Conservation (phyloP, 2,329 filamentous ascomycete species). For the Fusarium ambrosium region DNA sequence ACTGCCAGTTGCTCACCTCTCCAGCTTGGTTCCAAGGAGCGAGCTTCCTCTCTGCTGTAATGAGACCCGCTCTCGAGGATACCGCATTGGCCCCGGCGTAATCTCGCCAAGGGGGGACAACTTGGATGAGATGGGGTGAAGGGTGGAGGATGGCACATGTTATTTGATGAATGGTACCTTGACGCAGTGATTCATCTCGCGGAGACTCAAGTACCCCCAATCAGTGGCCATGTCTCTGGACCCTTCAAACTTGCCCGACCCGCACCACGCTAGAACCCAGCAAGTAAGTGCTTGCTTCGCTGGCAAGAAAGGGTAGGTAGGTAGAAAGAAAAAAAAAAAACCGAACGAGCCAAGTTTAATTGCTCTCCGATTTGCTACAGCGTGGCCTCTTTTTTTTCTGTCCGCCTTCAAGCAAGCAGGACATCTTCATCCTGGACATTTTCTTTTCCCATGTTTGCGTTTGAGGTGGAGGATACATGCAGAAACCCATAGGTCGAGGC, state of each 20-base stretch:
- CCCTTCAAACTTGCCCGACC: slow-evolving; percentile 14
- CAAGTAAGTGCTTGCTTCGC: slow-evolving; percentile 36
- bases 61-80: slow-evolving; percentile 45
- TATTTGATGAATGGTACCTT: slow-evolving; percentile 7
- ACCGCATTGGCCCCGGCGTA: slow-evolving; percentile 47
- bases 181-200: neutral
- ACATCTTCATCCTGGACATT: neutral
- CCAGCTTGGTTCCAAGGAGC: neutral
- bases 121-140: slow-evolving; percentile 21
- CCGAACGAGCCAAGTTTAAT: slow-evolving; percentile 5
- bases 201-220: neutral
- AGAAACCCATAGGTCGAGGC: slow-evolving; percentile 8
- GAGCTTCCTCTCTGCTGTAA: slow-evolving; percentile 30
- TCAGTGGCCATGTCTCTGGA: slow-evolving; percentile 7
- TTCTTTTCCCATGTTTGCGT: neutral
- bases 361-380: slow-evolving; percentile 3
- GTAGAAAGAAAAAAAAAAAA: neutral
- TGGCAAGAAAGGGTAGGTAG: slow-evolving; percentile 25
- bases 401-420: neutral
- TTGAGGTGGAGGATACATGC: slow-evolving; percentile 1
- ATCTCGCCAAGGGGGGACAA: slow-evolving; percentile 42
- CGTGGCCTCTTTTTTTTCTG: slow-evolving; percentile 5
- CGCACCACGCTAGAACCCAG: slow-evolving; percentile 22
- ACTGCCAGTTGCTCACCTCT: neutral
- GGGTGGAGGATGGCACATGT: slow-evolving; percentile 14